Base-by-base conservation (phyloP, 2,329 filamentous ascomycete genomes). In the Pestalotiopsis fici region DNA sequence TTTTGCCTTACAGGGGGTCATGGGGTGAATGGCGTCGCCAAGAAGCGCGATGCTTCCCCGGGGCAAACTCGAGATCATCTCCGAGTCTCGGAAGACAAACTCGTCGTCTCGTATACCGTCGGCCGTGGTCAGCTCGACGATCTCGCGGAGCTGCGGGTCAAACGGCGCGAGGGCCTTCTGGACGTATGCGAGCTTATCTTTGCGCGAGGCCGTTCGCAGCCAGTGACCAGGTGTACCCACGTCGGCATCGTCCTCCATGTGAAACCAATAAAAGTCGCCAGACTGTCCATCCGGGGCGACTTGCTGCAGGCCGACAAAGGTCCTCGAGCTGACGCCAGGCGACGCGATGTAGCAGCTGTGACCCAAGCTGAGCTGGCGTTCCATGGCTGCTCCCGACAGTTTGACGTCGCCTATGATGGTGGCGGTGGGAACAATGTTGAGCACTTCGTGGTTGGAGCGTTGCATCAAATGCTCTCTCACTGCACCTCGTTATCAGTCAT, bases 201-300 rank as follows among this genome's bases (percentile, higher is more conserved):
- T 76, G 11, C 76, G 75, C 11, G 91, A 83, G 59, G 73, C 71
- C 5, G 69, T 59, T 72, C 86, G 85, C 0, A 95, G 94, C 90
- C 93, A 98, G 18, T 93, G 91, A 67, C 96, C 92, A 79, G 97
- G 93, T 75, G 93, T 93, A 81, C 88, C 90, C 21, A 59, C 54
- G n/a, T 15, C 66, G 60, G 64, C 61, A 62, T 73, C 74, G 15
- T 66, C 63, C 67, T 68, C 63, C 56, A 70, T 69, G 39, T 74
- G 39, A 56, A 73, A 66, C 73, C 76, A 78, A 70, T 78, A 78
- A 64, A 72, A 77, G 57, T 69, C 63, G n/a, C 68, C 77, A 7
- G 65, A 64, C n/a, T 65, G 65, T 2, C 72, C 72, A 60, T 69
- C 69, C 1, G 69, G 56, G 1, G 64, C 25, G 4, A 74, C 71